Evolutionary conservation across 1,284 basidiomycete species (phyloP), one percentile per base, ranked within the genome.

Genomic region (Sporisorium scitamineum): DNA sequence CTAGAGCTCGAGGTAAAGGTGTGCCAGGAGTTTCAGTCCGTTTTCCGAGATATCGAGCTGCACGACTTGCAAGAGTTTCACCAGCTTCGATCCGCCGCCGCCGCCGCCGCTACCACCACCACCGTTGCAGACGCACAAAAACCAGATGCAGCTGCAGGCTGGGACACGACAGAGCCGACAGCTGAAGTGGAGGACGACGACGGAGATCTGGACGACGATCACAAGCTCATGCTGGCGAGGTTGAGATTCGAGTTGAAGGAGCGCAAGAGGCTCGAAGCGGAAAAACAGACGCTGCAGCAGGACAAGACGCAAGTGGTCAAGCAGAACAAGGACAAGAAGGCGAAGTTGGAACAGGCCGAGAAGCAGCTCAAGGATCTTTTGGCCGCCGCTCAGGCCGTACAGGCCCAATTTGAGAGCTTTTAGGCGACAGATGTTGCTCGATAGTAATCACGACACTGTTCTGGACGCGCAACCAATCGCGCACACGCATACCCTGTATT

Each of bases 11-110:
- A 76, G 27, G 70, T 76, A 16, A 60, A 64, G 16, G 53, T 62
- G 7, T 76, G 74, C n/a, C 61, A 68, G 39, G 66, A 66, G 39
- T 76, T 76, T 47, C 74, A 76, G 45, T 72, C 70, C 18, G 72
- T 76, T 62, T 76, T 45, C 31, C 74, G 72, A 47, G 66, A 63
- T n/a, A 72, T 76, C 48, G 52, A 65, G 20, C 53, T 76, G 18
- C 74, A 72, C 18, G 13, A 53, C 2, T 22, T 65, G 39, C 62
- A 69, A 37, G 74, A 65, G 32, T 76, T 71, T 24, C 42, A 53
- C 5, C 18, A 29, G 5, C 29, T 70, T 8, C 47, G 53, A 24
- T 22, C 57, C 18, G 14, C 50, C 50, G 14, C 26, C 4, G 4
- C 6, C 5, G 5, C 29, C 11, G 22, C 4, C n/a, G n/a, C n/a